Base-by-base conservation (phyloP, 1,284 basidiomycete species). In the Trametes pubescens region DNA sequence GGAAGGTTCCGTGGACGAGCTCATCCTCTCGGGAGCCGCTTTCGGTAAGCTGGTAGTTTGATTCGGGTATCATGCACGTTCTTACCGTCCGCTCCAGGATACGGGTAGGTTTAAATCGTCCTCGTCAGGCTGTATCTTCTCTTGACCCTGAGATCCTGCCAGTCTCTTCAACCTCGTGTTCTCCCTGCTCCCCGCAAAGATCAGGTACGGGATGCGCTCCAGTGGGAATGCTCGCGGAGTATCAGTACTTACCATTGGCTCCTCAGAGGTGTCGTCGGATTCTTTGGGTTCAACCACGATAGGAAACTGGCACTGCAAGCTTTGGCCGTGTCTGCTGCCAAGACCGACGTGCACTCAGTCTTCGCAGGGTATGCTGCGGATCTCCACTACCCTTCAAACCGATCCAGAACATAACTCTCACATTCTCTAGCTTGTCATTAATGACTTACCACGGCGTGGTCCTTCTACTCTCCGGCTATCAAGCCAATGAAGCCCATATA, bases 81-180 rank as follows among this genome's bases (percentile, higher is more conserved):
- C 64, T 66, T 44, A 72, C 56, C 9, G 24, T 7, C 2, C 4
- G 22, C 29, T 3, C 55, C 43, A 74, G 74, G 75, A 54, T 75
- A 73, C 57, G 74, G 74, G 74, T 73, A 66, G 55, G 73, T 68
- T 46, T 34, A 35, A 26, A n/a, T 57, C 43, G 44, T 22, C 26
- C 32, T 46, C 34, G 8, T 34, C 43, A 1, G 52, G 43, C 7
- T 18, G 14, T 7, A 24, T 26, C 13, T 51, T 56, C n/a, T 54
- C 67, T 47, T 52, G 47, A 44, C 37, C 51, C 53, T 66, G 54
- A 64, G 57, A 51, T 32, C 51, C 10, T 37, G 87, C 79, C 70
- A 91, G 91, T 0, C 72, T 93, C 26, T 93, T 93, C 77, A 92
- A 92, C 71, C 83, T 93, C 52, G 86, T 92, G 10, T 87, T 93